Evolutionary conservation across 108 stramenopile species (phyloP), one percentile per base, ranked within the genome.

Genomic region (Cyclotella choctawhatcheeana): DNA sequence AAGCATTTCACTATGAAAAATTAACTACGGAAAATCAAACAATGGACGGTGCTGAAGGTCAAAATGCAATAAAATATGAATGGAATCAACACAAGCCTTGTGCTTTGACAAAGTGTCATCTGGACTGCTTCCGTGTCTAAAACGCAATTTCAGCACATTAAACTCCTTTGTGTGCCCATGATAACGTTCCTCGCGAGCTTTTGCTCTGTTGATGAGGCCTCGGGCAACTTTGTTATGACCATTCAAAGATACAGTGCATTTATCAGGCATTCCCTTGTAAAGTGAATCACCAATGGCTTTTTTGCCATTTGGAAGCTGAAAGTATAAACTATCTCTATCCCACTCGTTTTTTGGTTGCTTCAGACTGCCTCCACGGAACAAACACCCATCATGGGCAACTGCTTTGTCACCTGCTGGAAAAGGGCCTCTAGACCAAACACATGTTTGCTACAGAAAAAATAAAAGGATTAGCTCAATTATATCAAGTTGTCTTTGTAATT

Each of bases 241-340:
- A 6, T 21, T 5, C 33, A 12, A 14, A 21, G 43, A 5, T 8
- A 61, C 33, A 44, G 33, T 61, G 20, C 35, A 37, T 44, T 61
- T 61, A 2, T 61, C 60, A 5, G 60, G 60, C 35, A 61, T 61
- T 20, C 60, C 60, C 6, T 22, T 34, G 17, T 61, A 61, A 33
- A 61, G 21, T 44, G 60, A 33, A 61, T 61, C 60, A 6, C 60
- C 60, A 35, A 61, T 61, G 5, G 60, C 43, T 37, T 61, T 61
- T 43, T 37, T 18, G 40, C 33, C 33, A 22, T 7, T 5, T 5
- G 18, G 35, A 22, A 61, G 4, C 24, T 33, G 4, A 44, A 24
- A 5, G n/a, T 61, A 61, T 5, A 61, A 27, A 35, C 40, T 44
- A 22, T 21, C 14, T 61, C 7, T 5, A n/a, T 61, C 33, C 60